Base-by-base conservation (phyloP, 805 yeast species). In the Candida parachauliodes region DNA sequence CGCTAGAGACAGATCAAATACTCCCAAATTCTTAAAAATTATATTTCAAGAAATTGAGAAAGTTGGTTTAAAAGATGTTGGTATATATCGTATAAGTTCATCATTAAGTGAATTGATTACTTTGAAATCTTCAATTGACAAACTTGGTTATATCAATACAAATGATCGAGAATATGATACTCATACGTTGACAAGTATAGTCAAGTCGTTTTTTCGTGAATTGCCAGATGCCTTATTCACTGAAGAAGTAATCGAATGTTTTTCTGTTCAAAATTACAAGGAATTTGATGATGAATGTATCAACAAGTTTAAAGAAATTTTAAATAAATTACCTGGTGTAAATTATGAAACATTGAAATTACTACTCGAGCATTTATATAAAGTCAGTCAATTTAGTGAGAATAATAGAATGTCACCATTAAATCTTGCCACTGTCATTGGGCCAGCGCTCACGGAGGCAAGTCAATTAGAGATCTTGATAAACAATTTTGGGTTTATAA, bases 41-140 rank as follows among this genome's bases (percentile, higher is more conserved):
- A 61, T 91, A 30, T 69, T 88, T 47, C 71, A 71, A 32, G 93
- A 83, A 48, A 84, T 91, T 46, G 98, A 91, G 57, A 61, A 69
- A n/a, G 76, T 89, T 37, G 96, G 98, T 0, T 57, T 91, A 20
- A 88, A 87, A 47, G 97, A 89, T 54, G 85, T 87, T 37, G 98
- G 98, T 12, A 68, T 91, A 10, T 91, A 91, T 57, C 77, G 98
- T 56, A 76, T 75, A 44, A 72, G 79, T 52, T 72, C 80, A 0
- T 73, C 80, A 0, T 45, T 75, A 19, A 62, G 70, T 41, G 75
- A 72, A 25, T 60, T 77, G 44, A 62, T 53, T 33, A 60, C 61
- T 30, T 59, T 74, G 39, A 72, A 65, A 45, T 52, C 60, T 1
- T 62, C 60, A 36, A 72, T 77, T 39, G 77, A 77, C 48, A 57